Conservation (phyloP, 805 yeast genomes). For the Suhomyces xylopsoci region DNA sequence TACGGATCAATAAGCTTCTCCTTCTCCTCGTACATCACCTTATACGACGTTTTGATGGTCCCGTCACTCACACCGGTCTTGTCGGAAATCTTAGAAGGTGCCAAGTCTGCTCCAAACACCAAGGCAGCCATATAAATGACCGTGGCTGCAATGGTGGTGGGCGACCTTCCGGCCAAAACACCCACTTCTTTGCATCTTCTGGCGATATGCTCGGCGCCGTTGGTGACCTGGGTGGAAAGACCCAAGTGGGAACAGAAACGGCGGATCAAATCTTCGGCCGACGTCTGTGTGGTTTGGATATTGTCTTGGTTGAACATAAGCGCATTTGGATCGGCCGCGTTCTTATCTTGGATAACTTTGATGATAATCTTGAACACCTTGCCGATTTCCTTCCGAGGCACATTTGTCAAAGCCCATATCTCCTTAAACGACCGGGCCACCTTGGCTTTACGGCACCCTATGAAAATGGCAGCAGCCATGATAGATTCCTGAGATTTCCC, state of each 20-base stretch:
- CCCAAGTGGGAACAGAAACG: constrained; percentile 96
- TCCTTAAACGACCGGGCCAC: constrained; percentile 95
- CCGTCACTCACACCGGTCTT: constrained; percentile 97
- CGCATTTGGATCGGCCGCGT: constrained; percentile 47
- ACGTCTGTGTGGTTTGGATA: constrained; percentile 74
- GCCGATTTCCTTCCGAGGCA: constrained; percentile 92
- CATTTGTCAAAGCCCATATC: constrained; percentile 91
- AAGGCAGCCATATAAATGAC: constrained; percentile 91
- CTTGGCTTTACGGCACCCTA: constrained; percentile 91
- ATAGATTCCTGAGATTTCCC: constrained; percentile 92
- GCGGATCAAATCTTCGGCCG: constrained; percentile 91
- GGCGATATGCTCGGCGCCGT: constrained; percentile 91
- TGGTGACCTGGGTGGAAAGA: constrained; percentile 74
- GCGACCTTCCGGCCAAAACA: constrained; percentile 93
- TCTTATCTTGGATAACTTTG: constrained; percentile 51
- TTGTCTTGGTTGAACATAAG: constrained; percentile 44
- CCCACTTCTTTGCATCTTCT: constrained; percentile 87
- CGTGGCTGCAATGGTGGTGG: constrained; percentile 96
- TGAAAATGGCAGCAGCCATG: constrained; percentile 93
- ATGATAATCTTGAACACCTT: constrained; percentile 84
- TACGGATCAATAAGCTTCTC: constrained; percentile 64
- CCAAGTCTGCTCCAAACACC: constrained; percentile 74
- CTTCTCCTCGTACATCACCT: constrained; percentile 71
- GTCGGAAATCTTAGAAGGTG: constrained; percentile 81
- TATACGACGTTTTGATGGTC: constrained; percentile 89